Evolutionary conservation across 768 basidiomycete species (phyloP), one percentile per base, ranked within the genome.

Genomic region (Rhodocollybia butyracea): DNA sequence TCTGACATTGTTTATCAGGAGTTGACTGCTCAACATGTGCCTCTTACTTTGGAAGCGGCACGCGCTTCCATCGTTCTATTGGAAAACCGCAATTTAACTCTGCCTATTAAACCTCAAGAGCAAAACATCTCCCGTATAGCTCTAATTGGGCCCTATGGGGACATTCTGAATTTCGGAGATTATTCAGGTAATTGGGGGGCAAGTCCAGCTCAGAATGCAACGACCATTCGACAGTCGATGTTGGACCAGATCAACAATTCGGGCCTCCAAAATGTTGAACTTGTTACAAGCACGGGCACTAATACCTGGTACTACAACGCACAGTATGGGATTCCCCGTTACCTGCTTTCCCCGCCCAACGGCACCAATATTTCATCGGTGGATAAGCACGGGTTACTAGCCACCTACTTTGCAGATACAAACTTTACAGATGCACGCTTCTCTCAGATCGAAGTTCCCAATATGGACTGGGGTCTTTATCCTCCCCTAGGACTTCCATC

Each of bases 391-490:
- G 59, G 59, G 2, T 52, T 60, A n/a, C 31, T 41, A 13, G 56
- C 34, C 26, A 66, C 63, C 5, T 66, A 66, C 56, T 66, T 58
- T 51, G 60, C 61, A 47, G 57, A 63, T 47, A 63, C 62, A 11
- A 55, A 66, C 48, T 66, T 66, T 53, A 32, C 51, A 8, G 51
- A 61, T n/a, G 43, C 63, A 12, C 41, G 63, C 2, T 62, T 66
- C 50, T 17, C 40, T 2, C 43, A 56, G 34, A 52, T 61, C 24
- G 65, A 66, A 50, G 60, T 54, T 46, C 65, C 65, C 26, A 66
- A 64, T 51, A 61, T 59, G 51, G 63, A 64, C 30, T 66, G 65
- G 65, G 65, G 65, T 8, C 55, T 66, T 2, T 66, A 66, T 50
- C 65, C 65, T 27, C 65, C 65, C 12, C 52, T 56, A 10, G 61